Evolutionary conservation across 768 basidiomycete genomes (phyloP).

Genomic region (Naganishia friedmannii): DNA sequence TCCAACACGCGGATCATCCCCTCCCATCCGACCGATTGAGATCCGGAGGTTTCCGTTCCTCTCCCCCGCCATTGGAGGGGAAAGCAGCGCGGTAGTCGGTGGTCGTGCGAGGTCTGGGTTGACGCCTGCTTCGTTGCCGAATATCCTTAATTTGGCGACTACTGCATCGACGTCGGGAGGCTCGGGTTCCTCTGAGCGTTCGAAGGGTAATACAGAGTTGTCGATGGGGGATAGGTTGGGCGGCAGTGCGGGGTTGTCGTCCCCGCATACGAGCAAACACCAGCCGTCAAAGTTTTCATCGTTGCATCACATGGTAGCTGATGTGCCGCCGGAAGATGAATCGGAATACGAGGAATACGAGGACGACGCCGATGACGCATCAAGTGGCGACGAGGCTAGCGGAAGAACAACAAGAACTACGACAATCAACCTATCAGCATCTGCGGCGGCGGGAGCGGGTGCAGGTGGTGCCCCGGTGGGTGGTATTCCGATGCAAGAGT

Average conservation of each 20-base stretch:
- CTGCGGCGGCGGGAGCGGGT: no score
- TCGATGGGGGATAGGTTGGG: neutral
- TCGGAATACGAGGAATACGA: conserved; percentile 12
- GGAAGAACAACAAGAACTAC: neutral
- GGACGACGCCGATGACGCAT: neutral
- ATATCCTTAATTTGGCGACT: conserved; percentile 1
- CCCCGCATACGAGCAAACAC: conserved; percentile 18
- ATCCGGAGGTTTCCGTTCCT: conserved; percentile 8
- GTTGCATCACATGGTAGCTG: conserved; percentile 16
- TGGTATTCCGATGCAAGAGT: neutral
- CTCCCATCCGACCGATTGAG: conserved; percentile 17
- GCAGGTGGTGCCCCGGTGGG: neutral
- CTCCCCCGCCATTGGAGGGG: neutral
- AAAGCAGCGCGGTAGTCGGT: neutral
- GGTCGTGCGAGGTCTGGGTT: neutral
- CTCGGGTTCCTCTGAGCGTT: neutral
- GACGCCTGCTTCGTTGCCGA: conserved; percentile 6
- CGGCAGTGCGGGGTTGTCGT: neutral
- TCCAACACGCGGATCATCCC: neutral
- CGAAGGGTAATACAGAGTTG: neutral
- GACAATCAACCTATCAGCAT: no score
- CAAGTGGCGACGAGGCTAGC: neutral
- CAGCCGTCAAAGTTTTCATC: conserved; percentile 20
- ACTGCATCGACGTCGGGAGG: neutral
- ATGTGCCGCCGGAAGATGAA: neutral